These are phyloP conservation scores for Hypoxylon crocopeplum DNA, from an alignment of 495 filamentous ascomycete genomes.

Conservation along the genomic window DNA sequence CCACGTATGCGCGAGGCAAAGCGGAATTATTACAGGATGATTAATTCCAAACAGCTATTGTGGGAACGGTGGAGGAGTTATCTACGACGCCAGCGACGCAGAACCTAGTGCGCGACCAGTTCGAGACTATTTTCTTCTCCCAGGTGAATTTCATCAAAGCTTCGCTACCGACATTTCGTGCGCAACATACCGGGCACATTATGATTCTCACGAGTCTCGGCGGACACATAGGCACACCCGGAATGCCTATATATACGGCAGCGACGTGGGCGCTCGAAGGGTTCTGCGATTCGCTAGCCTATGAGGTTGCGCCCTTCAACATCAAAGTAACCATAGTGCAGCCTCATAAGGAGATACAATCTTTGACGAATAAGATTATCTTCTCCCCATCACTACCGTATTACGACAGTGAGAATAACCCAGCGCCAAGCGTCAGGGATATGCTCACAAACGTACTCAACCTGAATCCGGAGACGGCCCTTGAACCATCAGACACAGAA, in stretches of 20 bases:
- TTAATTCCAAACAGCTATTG: conserved; percentile 63
- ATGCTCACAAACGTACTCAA: conserved; percentile 78
- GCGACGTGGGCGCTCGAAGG: conserved; percentile 95
- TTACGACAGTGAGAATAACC: conserved; percentile 76
- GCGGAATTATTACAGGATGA: conserved; percentile 23
- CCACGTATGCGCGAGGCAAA: conserved; percentile 10
- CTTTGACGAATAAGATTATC: conserved; percentile 84
- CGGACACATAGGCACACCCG: conserved; percentile 91
- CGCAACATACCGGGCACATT: conserved; percentile 83
- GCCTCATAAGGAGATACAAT: conserved; percentile 79
- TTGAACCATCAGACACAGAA: conserved; percentile 54
- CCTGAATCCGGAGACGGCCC: conserved; percentile 58
- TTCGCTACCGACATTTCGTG: conserved; percentile 78
- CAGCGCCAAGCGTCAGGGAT: conserved; percentile 79
- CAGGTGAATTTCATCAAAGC: conserved; percentile 96
- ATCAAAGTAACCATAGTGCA: conserved; percentile 96
- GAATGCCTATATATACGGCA: conserved; percentile 88
- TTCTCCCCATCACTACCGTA: conserved; percentile 76
- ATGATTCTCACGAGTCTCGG: conserved; percentile 89
- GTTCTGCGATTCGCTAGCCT: conserved; percentile 96
- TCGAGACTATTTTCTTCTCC: conserved; percentile 93
- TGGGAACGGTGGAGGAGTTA: conserved; percentile 93
- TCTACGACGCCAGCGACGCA: conserved; percentile 72
- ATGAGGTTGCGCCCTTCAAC: conserved; percentile 97
- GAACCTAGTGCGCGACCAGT: conserved; percentile 85